Percentiles rank a stretch among this genome's conserved stretches.
phyloP scores from a whole-genome alignment of 1,284 basidiomycete species.

The Cryptococcus sp. region DNA sequence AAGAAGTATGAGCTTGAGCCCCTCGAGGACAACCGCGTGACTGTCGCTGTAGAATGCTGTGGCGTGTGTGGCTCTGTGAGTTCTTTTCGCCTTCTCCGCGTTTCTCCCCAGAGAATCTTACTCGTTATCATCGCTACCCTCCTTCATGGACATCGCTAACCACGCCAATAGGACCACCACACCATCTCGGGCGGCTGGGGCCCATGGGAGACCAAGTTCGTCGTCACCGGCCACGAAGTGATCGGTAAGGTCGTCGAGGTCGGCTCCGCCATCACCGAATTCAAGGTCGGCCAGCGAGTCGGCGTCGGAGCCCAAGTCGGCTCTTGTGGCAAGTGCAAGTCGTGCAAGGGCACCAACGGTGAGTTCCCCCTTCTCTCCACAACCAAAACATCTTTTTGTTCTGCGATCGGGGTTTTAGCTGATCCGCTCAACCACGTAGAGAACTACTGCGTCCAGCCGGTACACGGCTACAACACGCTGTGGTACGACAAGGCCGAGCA shows the following conservation, averaged over 20 bases:
- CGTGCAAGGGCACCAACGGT: slow-evolving; percentile 54
- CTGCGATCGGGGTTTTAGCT: not conserved
- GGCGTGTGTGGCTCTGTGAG: slow-evolving; percentile 29
- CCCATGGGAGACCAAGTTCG: slow-evolving; percentile 36
- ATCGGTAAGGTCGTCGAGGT: slow-evolving; percentile 62
- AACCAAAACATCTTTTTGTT: not conserved
- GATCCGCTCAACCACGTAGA: slow-evolving; percentile 27
- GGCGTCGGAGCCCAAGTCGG: slow-evolving; percentile 66
- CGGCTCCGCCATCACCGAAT: slow-evolving; percentile 60
- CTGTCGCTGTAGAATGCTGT: slow-evolving; percentile 33
- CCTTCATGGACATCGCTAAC: not conserved
- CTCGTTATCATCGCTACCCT: not conserved
- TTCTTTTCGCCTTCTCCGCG: not conserved
- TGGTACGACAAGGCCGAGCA: slow-evolving; percentile 38
- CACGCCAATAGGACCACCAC: slow-evolving; percentile 44
- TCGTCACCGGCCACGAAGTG: slow-evolving; percentile 62
- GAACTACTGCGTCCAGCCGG: slow-evolving; percentile 54
- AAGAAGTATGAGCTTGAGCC: slow-evolving; percentile 67
- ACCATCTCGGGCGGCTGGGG: slow-evolving; percentile 61
- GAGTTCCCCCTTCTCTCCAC: slow-evolving; percentile 3
- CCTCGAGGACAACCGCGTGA: slow-evolving; percentile 59
- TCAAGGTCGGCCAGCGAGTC: slow-evolving; percentile 65
- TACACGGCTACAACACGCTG: slow-evolving; percentile 52
- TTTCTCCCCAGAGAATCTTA: not conserved
- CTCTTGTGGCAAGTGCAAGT: slow-evolving; percentile 56